Conservation (phyloP, 306 rosid genomes). For the Cicer bijugum region DNA sequence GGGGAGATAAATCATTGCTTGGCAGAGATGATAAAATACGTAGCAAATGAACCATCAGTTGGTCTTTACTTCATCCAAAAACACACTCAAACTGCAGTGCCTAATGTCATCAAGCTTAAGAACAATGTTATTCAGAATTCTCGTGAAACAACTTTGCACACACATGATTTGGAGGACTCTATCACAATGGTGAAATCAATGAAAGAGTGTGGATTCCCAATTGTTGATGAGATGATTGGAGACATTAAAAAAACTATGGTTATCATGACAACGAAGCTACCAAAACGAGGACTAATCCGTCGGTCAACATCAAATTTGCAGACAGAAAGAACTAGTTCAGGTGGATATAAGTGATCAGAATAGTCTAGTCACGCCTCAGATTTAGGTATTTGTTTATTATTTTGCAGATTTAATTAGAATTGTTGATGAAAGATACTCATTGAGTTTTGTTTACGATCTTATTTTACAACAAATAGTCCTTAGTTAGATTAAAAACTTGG, state of each 20-base stretch:
- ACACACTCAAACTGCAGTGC: slow-evolving; percentile 79
- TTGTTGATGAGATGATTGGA: slow-evolving; percentile 78
- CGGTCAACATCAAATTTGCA: slow-evolving; percentile 47
- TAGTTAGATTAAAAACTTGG: slow-evolving; percentile 11
- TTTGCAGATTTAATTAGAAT: too few species aligned
- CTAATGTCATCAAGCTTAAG: slow-evolving; percentile 66
- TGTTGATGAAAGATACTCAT: too few species aligned
- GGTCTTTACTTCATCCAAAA: slow-evolving; percentile 90
- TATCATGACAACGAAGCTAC: slow-evolving; percentile 61
- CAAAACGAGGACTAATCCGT: slow-evolving; percentile 59
- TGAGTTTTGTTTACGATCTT: too few species aligned
- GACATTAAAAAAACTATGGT: slow-evolving; percentile 74
- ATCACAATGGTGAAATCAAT: slow-evolving; percentile 71
- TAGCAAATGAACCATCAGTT: slow-evolving; percentile 88
- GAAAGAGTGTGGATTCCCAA: slow-evolving; percentile 80
- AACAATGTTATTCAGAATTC: slow-evolving; percentile 57
- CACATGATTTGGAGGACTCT: slow-evolving; percentile 86
- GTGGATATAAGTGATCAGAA: slow-evolving; percentile 43
- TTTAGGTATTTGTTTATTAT: too few species aligned
- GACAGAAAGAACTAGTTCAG: slow-evolving; percentile 49
- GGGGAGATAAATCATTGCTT: slow-evolving; percentile 77
- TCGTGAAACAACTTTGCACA: slow-evolving; percentile 68
- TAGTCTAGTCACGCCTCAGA: too few species aligned
- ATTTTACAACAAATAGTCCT: slow-evolving; percentile 17
- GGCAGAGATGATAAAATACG: slow-evolving; percentile 82